A percentile compares a stretch with the other conserved stretches of the same genome.
Conservation (phyloP, 2,329 filamentous ascomycete genomes). For the Beauveria rudraprayagi region DNA sequence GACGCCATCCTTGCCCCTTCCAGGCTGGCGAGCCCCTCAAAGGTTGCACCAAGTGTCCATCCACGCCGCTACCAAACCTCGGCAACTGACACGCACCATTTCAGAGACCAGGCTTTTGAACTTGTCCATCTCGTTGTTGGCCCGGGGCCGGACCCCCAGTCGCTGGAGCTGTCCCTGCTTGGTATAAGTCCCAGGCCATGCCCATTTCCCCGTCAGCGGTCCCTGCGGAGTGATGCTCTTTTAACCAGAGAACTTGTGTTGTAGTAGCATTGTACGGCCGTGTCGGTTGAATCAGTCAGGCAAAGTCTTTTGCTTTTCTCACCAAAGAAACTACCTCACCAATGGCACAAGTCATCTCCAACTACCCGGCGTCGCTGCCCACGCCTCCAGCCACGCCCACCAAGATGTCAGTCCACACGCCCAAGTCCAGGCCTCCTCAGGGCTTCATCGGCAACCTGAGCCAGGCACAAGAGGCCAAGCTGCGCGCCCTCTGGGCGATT, state of each 20-base stretch:
- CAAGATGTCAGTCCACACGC: not conserved
- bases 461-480: conserved; percentile 69
- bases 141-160: not conserved
- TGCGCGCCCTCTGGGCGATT: conserved; percentile 72
- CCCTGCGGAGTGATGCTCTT: not conserved
- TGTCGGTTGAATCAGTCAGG: not conserved
- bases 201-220: not conserved
- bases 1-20: not conserved
- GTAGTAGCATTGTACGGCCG: not conserved
- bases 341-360: conserved; percentile 3
- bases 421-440: conserved; percentile 30
- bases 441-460: conserved; percentile 76
- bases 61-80: conserved; percentile 5
- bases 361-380: not conserved
- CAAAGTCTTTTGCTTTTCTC: not conserved
- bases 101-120: not conserved
- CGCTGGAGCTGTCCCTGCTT: not conserved
- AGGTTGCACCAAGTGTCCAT: not conserved
- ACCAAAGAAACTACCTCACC: not conserved
- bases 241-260: not conserved
- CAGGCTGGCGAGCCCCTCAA: not conserved
- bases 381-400: not conserved
- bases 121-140: not conserved
- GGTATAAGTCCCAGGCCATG: conserved; percentile 6
- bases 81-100: not conserved